These are phyloP conservation scores for Citropsis articulata DNA, from an alignment of 345 rosid species.

Conservation along the genomic window DNA sequence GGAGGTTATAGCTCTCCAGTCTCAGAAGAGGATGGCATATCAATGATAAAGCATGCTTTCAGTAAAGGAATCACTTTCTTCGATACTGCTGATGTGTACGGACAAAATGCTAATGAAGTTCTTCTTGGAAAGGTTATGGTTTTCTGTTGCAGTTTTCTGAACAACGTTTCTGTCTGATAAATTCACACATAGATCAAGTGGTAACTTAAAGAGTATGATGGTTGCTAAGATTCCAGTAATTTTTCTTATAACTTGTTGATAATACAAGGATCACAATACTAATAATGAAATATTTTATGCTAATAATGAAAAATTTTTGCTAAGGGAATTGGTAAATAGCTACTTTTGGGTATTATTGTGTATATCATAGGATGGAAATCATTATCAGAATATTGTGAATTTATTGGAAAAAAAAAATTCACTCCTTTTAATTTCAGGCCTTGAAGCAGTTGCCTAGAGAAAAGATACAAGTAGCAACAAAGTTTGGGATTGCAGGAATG, in stretches of 20 bases:
- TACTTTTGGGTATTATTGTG: background rate
- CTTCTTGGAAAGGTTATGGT: conserved; percentile 39
- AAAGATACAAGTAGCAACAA: conserved; percentile 54
- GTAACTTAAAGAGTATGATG: too few relatives aligned
- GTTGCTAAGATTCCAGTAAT: too few relatives aligned
- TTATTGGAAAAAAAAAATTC: background rate
- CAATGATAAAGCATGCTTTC: conserved; percentile 40
- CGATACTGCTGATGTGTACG: conserved; percentile 50
- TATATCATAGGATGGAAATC: background rate
- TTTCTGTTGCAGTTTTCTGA: too few relatives aligned
- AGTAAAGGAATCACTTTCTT: conserved; percentile 50
- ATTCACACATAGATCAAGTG: too few relatives aligned
- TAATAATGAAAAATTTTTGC: too few relatives aligned
- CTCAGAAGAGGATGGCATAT: conserved; percentile 37
- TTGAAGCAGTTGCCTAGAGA: conserved; percentile 54
- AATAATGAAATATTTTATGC: too few relatives aligned
- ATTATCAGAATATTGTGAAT: background rate
- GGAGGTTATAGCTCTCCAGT: conserved; percentile 41
- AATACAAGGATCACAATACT: too few relatives aligned
- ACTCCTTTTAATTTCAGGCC: conserved; percentile 31
- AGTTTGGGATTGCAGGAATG: conserved; percentile 35
- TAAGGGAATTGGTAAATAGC: background rate
- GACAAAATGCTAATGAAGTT: background rate
- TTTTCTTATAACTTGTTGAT: too few relatives aligned
- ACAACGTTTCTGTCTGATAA: too few relatives aligned